Percentiles rank a stretch among this genome's conserved stretches.
phyloP scores from a whole-genome alignment of 192 early-diverging fungal species.

The Coemansia sp. region DNA sequence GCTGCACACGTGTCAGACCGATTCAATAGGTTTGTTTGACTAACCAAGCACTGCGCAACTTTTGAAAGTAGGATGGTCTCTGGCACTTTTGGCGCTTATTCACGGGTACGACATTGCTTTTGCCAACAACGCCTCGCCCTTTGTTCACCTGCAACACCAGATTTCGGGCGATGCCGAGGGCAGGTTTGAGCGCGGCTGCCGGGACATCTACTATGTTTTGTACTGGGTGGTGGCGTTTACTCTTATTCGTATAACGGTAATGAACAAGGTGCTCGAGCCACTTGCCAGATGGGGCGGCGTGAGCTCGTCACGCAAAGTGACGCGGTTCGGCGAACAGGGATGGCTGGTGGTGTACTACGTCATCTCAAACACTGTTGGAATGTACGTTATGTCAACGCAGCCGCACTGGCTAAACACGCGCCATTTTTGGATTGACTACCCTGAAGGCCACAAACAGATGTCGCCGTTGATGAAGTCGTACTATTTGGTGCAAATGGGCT shows the following conservation, averaged over 20 bases:
- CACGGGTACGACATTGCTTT: conserved; percentile 25
- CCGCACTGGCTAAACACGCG: conserved; percentile 73
- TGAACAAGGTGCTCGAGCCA: conserved; percentile 39
- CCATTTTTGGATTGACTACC: conserved; percentile 71
- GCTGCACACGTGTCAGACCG: background rate
- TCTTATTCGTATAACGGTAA: conserved; percentile 57
- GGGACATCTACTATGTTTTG: conserved; percentile 52
- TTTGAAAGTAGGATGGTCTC: conserved; percentile 21
- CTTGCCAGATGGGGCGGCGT: conserved; percentile 40
- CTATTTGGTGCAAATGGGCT: conserved; percentile 73
- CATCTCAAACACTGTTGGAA: conserved; percentile 61
- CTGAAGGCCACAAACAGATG: conserved; percentile 59
- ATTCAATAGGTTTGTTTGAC: background rate
- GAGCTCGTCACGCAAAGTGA: conserved; percentile 33
- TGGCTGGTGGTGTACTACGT: conserved; percentile 68
- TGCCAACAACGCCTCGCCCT: conserved; percentile 20
- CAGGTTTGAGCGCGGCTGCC: conserved; percentile 35
- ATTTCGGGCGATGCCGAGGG: conserved; percentile 39
- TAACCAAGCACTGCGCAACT: background rate
- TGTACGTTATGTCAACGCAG: conserved; percentile 66
- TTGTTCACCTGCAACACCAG: conserved; percentile 40
- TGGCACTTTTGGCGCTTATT: conserved; percentile 30
- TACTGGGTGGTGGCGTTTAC: conserved; percentile 72
- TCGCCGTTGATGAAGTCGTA: conserved; percentile 64
- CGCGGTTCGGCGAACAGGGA: conserved; percentile 71